phyloP scores from a whole-genome alignment of 768 basidiomycete species.

The Podaxis mareebaensis region DNA sequence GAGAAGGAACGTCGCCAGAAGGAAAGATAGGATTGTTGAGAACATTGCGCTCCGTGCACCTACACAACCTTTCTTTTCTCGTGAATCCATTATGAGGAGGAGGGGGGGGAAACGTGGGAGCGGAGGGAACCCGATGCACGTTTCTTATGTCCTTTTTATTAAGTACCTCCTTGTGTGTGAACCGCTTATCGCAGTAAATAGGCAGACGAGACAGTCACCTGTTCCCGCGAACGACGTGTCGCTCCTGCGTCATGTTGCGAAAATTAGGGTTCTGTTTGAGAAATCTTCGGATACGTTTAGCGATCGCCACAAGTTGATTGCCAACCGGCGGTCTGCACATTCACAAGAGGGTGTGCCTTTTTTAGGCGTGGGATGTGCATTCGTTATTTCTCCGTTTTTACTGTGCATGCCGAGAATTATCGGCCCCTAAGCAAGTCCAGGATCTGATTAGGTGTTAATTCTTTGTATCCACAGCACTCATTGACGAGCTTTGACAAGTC shows the following conservation, averaged over 20 bases:
- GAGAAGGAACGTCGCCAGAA: conserved; percentile 21
- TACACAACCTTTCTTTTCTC: neutral
- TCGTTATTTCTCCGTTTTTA: neutral
- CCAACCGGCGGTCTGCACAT: neutral
- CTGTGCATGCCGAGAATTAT: neutral
- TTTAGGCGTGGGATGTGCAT: neutral
- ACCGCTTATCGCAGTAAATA: neutral
- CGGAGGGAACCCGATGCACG: neutral
- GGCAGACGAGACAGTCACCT: neutral
- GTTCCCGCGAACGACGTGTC: neutral
- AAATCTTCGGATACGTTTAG: neutral
- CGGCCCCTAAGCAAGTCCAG: too few relatives aligned
- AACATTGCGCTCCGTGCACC: neutral
- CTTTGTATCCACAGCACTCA: too few relatives aligned
- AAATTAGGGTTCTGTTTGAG: neutral
- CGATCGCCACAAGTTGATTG: neutral
- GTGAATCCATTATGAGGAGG: neutral
- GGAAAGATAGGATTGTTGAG: conserved; percentile 3
- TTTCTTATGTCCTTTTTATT: neutral
- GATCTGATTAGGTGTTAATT: too few relatives aligned
- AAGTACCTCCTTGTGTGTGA: neutral
- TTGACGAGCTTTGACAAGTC: too few relatives aligned
- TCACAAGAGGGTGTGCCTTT: neutral
- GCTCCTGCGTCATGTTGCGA: neutral
- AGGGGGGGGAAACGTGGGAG: neutral